Evolutionary conservation across 306 rosid species (phyloP), one percentile per base, ranked within the genome.

Genomic region (Nissolia schottii): DNA sequence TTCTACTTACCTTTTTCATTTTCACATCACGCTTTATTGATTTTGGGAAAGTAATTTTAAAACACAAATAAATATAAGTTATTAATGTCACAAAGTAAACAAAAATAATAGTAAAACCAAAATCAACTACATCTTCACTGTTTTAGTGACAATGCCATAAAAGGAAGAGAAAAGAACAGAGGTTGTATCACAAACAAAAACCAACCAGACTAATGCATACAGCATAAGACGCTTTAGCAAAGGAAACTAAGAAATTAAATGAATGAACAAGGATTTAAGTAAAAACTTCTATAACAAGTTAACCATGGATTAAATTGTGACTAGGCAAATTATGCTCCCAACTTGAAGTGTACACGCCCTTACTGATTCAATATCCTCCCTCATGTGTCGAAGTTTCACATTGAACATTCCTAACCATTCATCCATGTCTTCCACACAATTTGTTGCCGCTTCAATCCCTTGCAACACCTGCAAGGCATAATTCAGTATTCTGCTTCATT

Each of bases 341-440:
- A 71, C 19, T 37, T 59, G 62, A 58, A 64, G 74, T 57, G 58
- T 64, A 38, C 29, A 56, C 45, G 46, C 59, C 75, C 85, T 60
- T 88, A 94, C 99, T 71, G 97, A 94, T 75, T 91, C 96, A 54
- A 94, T 91, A 87, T 94, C 99, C 83, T 94, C 99, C 75, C 99
- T 91, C 99, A 94, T 94, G 91, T 94, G 99, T 72, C 97, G 83
- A 56, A 94, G 90, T 81, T 94, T 94, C 76, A 94, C 88, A 69
- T 94, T 94, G 75, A 94, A 94, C 76, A 94, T 94, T 88, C 90
- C 85, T 79, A 94, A 79, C 97, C 99, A 94, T 82, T 94, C 96
- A 34, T 85, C 96, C 93, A 94, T 82, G 81, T 94, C 99, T 54
- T 94, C 99, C 51, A 89, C 91, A 81, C 99, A 88, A 82, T 67